A percentile compares a stretch with the other conserved stretches of the same genome.
Evolutionary conservation across 441 rosid genomes (phyloP).

Genomic region (Populus hybrid): DNA sequence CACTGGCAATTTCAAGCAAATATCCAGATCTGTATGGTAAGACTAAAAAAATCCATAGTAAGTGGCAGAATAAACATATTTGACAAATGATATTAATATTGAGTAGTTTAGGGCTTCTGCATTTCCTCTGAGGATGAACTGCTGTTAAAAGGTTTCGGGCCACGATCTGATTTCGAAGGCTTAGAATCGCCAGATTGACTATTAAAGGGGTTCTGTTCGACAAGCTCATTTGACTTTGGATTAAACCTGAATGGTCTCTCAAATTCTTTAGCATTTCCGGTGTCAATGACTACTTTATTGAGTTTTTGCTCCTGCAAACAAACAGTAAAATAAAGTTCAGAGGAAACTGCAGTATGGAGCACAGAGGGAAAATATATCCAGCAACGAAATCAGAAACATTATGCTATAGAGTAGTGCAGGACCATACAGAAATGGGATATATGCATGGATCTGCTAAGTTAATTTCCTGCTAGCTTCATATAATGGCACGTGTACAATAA

Average conservation of each 20-base stretch:
- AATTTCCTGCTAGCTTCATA: not conserved
- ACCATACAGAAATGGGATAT: not conserved
- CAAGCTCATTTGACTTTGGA: conserved; percentile 36
- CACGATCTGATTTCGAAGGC: conserved; percentile 25
- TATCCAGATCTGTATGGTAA: not conserved
- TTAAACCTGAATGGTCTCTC: conserved; percentile 70
- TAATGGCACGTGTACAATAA: not conserved
- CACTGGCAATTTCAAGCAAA: conserved; percentile 1
- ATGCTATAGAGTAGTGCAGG: not conserved
- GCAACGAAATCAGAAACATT: not conserved
- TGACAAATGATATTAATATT: not conserved
- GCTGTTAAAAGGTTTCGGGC: conserved; percentile 35
- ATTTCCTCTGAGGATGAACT: conserved; percentile 51
- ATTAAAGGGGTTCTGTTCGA: conserved; percentile 35
- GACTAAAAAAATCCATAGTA: conserved; percentile 4
- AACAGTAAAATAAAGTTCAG: conserved; percentile 9
- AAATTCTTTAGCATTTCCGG: conserved; percentile 62
- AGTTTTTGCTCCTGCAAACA: conserved; percentile 74
- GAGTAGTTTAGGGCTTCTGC: conserved; percentile 37
- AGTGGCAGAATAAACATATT: not conserved
- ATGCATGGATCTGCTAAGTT: not conserved
- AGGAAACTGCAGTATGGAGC: not conserved
- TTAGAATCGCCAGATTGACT: conserved; percentile 25
- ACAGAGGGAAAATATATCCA: not conserved
- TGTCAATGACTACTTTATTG: conserved; percentile 58